Evolutionary conservation across 2,329 filamentous ascomycete genomes (phyloP).

Genomic region (Blumeria hordei): DNA sequence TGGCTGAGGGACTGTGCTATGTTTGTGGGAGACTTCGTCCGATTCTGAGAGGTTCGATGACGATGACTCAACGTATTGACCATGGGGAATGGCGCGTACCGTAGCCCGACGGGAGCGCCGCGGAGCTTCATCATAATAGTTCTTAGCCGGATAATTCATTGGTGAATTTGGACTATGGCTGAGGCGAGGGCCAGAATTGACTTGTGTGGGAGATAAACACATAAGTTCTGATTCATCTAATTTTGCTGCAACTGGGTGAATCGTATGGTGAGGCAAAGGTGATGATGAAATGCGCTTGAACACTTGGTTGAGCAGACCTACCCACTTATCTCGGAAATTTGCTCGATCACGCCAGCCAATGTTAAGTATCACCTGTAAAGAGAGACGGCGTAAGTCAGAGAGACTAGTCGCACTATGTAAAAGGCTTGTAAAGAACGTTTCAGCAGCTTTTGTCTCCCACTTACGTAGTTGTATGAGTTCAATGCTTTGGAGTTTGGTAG

Average conservation of each 20-base stretch:
- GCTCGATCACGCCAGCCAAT: slow-evolving; percentile 63
- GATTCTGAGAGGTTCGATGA: slow-evolving; percentile 1
- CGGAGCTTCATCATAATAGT: neutral
- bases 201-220: neutral
- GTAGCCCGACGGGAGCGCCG: slow-evolving; percentile 1
- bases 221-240: neutral
- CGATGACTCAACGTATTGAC: slow-evolving; percentile 11
- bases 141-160: neutral
- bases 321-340: slow-evolving; percentile 57
- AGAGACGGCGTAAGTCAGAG: slow-evolving; percentile 40
- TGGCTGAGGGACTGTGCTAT: neutral
- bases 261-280: slow-evolving; percentile 4
- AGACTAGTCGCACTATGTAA: slow-evolving; percentile 44
- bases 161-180: neutral
- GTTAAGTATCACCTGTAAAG: slow-evolving; percentile 52
- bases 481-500: slow-evolving; percentile 40
- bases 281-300: slow-evolving; percentile 29
- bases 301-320: slow-evolving; percentile 39
- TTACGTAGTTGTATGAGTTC: slow-evolving; percentile 58
- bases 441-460: slow-evolving; percentile 44
- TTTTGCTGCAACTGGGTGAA: neutral
- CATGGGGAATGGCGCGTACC: slow-evolving; percentile 1
- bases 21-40: neutral
- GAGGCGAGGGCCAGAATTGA: neutral
- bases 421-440: slow-evolving; percentile 57